Evolutionary conservation across 2,329 filamentous ascomycete genomes (phyloP).

Genomic region (Neofusicoccum laricinum): DNA sequence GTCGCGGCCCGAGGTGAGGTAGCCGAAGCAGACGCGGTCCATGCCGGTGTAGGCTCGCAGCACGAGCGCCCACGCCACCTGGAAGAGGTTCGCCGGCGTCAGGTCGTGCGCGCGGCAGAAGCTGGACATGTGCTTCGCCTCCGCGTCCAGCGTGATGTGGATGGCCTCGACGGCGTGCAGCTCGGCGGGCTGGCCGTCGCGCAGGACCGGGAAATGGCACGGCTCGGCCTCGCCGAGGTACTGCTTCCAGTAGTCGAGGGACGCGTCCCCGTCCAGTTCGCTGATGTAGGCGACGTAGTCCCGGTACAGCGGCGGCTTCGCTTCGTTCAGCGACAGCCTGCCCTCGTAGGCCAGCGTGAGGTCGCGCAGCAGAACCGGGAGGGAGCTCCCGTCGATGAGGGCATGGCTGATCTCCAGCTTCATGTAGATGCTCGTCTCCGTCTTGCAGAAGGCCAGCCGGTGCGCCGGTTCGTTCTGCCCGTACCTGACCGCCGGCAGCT

Average conservation of each 20-base stretch:
- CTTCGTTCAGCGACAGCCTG: conserved; percentile 30
- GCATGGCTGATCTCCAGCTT: conserved; percentile 52
- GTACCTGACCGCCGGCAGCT: conserved; percentile 20
- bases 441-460: background rate
- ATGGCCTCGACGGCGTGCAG: background rate
- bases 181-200: conserved; percentile 17
- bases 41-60: conserved; percentile 26
- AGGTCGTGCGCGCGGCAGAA: conserved; percentile 45
- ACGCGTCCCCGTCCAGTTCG: conserved; percentile 17
- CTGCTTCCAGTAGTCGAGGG: conserved; percentile 36
- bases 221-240: conserved; percentile 39
- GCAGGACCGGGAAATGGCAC: conserved; percentile 37
- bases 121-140: conserved; percentile 22
- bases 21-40: conserved; percentile 33
- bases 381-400: conserved; percentile 52
- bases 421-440: background rate
- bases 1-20: conserved; percentile 36
- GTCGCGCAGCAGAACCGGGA: conserved; percentile 49
- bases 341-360: conserved; percentile 46
- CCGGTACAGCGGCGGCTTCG: conserved; percentile 35
- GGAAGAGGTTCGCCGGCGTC: conserved; percentile 48
- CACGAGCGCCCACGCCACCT: conserved; percentile 34
- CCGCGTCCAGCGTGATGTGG: conserved; percentile 35
- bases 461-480: conserved; percentile 41
- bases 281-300: conserved; percentile 35